These are phyloP conservation scores for Starmera stellimalicola DNA, from an alignment of 1,139 yeast species.

Conservation along the genomic window DNA sequence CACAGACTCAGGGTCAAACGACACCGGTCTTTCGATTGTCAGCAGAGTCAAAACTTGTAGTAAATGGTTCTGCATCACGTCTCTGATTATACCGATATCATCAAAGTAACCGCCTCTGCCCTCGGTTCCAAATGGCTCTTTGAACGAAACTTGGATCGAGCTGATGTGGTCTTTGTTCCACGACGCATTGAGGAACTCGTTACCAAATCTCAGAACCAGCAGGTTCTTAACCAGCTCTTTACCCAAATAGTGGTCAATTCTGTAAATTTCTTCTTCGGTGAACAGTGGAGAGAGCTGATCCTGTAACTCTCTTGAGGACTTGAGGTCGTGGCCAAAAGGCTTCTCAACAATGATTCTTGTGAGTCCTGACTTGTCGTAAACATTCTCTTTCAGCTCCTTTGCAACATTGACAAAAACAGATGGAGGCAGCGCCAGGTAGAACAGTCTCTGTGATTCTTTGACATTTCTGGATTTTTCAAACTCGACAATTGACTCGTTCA, in stretches of 20 bases:
- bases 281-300: slow-evolving; percentile 72
- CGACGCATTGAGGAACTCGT: slow-evolving; percentile 70
- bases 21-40: slow-evolving; percentile 92
- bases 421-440: slow-evolving; percentile 93
- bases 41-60: slow-evolving; percentile 84
- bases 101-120: slow-evolving; percentile 99
- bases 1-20: slow-evolving; percentile 84
- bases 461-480: slow-evolving; percentile 44
- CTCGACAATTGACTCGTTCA: slow-evolving; percentile 45
- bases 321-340: slow-evolving; percentile 93
- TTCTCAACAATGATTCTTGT: slow-evolving; percentile 88
- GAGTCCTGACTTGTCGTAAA: slow-evolving; percentile 59
- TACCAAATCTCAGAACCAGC: slow-evolving; percentile 81
- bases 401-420: slow-evolving; percentile 81
- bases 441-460: slow-evolving; percentile 58
- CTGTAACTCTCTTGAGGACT: slow-evolving; percentile 70
- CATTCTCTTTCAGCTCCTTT: slow-evolving; percentile 54
- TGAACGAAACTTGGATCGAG: slow-evolving; percentile 80
- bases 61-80: slow-evolving; percentile 96
- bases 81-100: slow-evolving; percentile 89
- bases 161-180: slow-evolving; percentile 80
- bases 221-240: slow-evolving; percentile 97
- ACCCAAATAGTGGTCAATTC: slow-evolving; percentile 96
- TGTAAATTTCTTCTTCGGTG: slow-evolving; percentile 82
- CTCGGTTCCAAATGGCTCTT: slow-evolving; percentile 96